Evolutionary conservation across 495 filamentous ascomycete species (phyloP), one percentile per base, ranked within the genome.

Genomic region (Penicillium crystallinum): DNA sequence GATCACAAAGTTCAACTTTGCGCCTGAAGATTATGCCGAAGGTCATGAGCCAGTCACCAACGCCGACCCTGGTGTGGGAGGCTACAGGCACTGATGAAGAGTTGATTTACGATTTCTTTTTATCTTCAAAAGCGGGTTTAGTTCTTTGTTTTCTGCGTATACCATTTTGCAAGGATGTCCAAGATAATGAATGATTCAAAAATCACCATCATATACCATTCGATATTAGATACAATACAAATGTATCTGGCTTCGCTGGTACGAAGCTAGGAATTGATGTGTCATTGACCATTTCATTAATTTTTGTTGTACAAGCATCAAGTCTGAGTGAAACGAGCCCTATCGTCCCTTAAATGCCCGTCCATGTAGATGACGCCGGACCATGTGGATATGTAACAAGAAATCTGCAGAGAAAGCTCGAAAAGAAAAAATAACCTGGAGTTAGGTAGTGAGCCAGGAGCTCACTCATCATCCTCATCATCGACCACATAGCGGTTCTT

Each of bases 401-500:
- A 41, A 50, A 42, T 23, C 33, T 22, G 37, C 30, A 50, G 23
- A 15, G 39, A 42, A 42, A 42, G 23, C 25, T 23, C 9, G 22
- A 25, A 40, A 41, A 27, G 34, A 38, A 38, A 47, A 34, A 37
- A 11, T n/a, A 29, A 1, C 3, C 11, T 2, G 2, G 33, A 42
- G 21, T 9, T n/a, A 25, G 12, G 15, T 7, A n/a, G 14, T 15
- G 6, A 8, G 9, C 2, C 41, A 46, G 25, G 40, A 46, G 40
- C 56, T 64, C 60, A 70, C 49, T 74, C 71, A 19, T 77, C 72
- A 12, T 77, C 73, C 30, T 77, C 74, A 47, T 74, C 71, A 30
- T 77, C 74, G 47, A 75, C 72, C 38, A 75, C 69, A 38, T 70
- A 74, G 38, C 72, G 70, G 54, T 72, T 62, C 67, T 75, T 75